A percentile compares a stretch with the other conserved stretches of the same genome.
Evolutionary conservation across 352 stramenopile species (phyloP).

Genomic region (Thalassiosira mediterranea): DNA sequence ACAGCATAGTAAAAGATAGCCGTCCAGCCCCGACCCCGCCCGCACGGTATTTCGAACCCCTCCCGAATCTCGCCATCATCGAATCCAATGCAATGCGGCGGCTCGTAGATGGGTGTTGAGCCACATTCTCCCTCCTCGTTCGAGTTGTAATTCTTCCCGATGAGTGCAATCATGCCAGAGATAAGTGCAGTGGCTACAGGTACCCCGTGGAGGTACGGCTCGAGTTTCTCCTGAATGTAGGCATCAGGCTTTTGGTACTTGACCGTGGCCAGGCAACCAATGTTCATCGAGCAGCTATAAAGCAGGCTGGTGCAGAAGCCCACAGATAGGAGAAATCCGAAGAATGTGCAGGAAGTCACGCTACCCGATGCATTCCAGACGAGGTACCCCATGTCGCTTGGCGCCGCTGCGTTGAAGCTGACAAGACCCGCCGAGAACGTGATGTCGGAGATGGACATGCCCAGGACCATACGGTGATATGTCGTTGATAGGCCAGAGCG

Average conservation of each 20-base stretch:
- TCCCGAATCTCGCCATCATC: slow-evolving; percentile 1
- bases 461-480: slow-evolving; percentile 23
- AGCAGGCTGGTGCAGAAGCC: neutral
- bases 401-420: slow-evolving; percentile 11
- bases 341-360: neutral
- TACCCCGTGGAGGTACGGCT: neutral
- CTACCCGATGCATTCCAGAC: neutral
- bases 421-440: slow-evolving; percentile 1
- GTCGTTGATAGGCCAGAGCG: neutral
- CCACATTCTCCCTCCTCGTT: neutral
- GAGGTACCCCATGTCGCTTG: slow-evolving; percentile 4
- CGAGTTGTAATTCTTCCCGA: neutral
- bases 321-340: neutral
- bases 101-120: slow-evolving; percentile 2
- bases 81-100: neutral
- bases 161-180: neutral
- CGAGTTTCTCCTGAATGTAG: neutral
- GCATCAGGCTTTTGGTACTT: neutral
- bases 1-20: neutral
- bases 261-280: neutral
- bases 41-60: slow-evolving; percentile 2
- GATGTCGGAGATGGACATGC: slow-evolving; percentile 22
- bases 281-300: neutral
- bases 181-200: neutral
- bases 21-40: neutral